phyloP scores from a whole-genome alignment of 1,284 basidiomycete species.

The Boletus semigastroideus region DNA sequence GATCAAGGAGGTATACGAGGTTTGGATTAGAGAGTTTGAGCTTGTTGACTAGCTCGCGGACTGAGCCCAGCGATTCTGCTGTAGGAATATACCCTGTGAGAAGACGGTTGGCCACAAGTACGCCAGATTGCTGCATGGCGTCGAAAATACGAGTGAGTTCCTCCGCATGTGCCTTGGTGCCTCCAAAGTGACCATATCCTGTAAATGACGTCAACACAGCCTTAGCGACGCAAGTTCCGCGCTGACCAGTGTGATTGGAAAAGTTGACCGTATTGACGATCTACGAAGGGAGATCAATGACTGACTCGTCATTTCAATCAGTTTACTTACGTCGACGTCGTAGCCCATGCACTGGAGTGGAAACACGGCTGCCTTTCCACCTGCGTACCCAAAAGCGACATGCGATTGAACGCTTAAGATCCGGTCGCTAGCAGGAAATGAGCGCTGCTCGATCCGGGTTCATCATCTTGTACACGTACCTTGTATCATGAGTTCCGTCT shows the following conservation, averaged over 20 bases:
- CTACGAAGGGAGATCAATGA: slow-evolving; percentile 45
- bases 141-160: slow-evolving; percentile 71
- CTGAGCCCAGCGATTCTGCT: slow-evolving; percentile 72
- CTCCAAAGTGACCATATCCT: slow-evolving; percentile 80
- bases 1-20: slow-evolving; percentile 87
- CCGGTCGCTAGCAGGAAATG: slow-evolving; percentile 29
- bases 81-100: slow-evolving; percentile 91
- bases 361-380: slow-evolving; percentile 92
- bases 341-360: slow-evolving; percentile 94
- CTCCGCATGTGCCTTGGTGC: slow-evolving; percentile 67
- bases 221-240: not conserved
- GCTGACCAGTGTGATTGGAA: slow-evolving; percentile 88
- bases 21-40: slow-evolving; percentile 57
- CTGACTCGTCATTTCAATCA: slow-evolving; percentile 16
- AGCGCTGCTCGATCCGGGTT: slow-evolving; percentile 11
- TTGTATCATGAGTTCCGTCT: not conserved
- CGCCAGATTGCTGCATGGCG: slow-evolving; percentile 64
- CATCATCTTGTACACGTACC: slow-evolving; percentile 1
- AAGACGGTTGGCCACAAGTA: slow-evolving; percentile 63
- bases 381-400: slow-evolving; percentile 95
- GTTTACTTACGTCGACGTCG: slow-evolving; percentile 88
- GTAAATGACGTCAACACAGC: not conserved
- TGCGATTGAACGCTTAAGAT: slow-evolving; percentile 91
- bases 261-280: slow-evolving; percentile 95
- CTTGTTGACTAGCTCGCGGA: slow-evolving; percentile 63